Conservation (phyloP, 495 filamentous ascomycete genomes). For the Aspergillus diversus region DNA sequence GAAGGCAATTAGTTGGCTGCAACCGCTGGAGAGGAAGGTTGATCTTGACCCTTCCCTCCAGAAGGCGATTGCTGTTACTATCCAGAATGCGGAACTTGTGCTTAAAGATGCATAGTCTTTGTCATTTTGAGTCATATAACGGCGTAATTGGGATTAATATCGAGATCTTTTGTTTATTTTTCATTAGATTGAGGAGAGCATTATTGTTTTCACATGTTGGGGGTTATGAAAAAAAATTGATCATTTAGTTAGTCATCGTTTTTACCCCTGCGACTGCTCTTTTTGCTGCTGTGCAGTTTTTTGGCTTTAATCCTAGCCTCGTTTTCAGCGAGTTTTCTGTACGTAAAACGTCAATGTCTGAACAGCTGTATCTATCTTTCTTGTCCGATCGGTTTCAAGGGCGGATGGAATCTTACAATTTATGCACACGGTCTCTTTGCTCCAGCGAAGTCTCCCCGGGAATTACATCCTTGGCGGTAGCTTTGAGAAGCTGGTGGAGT, state of each 20-base stretch:
- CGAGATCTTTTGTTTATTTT: neutral
- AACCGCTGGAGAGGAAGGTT: slow-evolving; percentile 54
- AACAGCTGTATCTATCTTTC: neutral
- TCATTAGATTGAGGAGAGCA: slow-evolving; percentile 8
- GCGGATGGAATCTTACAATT: slow-evolving; percentile 56
- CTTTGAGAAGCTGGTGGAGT: slow-evolving; percentile 60
- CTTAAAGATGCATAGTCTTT: slow-evolving; percentile 28
- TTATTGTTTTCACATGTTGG: slow-evolving; percentile 18
- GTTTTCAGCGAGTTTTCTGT: slow-evolving; percentile 72
- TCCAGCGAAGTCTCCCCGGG: slow-evolving; percentile 68
- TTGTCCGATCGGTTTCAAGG: neutral
- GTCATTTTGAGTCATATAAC: slow-evolving; percentile 9
- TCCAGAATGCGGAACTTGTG: slow-evolving; percentile 44
- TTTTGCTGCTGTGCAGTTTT: slow-evolving; percentile 80
- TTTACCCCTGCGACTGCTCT: slow-evolving; percentile 64
- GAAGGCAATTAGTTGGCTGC: slow-evolving; percentile 63
- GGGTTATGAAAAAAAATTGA: slow-evolving; percentile 28
- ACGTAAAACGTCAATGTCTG: slow-evolving; percentile 7
- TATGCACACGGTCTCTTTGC: slow-evolving; percentile 60
- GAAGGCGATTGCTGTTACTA: slow-evolving; percentile 65
- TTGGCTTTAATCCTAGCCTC: slow-evolving; percentile 72
- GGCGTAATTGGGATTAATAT: slow-evolving; percentile 23
- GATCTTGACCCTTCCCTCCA: slow-evolving; percentile 67
- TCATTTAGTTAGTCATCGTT: slow-evolving; percentile 43
- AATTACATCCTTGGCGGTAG: slow-evolving; percentile 54